phyloP scores from a whole-genome alignment of 1,284 basidiomycete genomes.

The Ustilago bromivora region DNA sequence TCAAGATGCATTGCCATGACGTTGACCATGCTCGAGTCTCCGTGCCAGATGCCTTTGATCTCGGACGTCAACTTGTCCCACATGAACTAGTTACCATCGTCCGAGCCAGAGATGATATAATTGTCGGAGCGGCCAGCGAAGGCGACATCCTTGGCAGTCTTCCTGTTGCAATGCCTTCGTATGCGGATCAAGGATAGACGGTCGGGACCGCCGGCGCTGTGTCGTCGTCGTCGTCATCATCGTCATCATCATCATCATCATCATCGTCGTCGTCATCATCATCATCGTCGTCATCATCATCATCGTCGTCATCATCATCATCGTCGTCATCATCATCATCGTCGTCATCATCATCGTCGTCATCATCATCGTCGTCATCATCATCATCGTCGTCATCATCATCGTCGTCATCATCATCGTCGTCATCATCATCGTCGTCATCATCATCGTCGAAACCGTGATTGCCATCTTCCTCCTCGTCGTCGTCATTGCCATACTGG shows the following conservation, averaged over 20 bases:
- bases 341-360: too few species aligned
- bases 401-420: slow-evolving; percentile 21
- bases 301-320: neutral
- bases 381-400: neutral
- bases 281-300: neutral
- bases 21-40: slow-evolving; percentile 75
- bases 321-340: slow-evolving; percentile 12
- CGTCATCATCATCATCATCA: too few species aligned
- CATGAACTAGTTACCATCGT: slow-evolving; percentile 81
- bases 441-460: slow-evolving; percentile 7
- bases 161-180: slow-evolving; percentile 82
- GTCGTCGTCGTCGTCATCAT: slow-evolving; percentile 25
- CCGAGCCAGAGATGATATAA: slow-evolving; percentile 85
- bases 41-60: slow-evolving; percentile 53
- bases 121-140: slow-evolving; percentile 83
- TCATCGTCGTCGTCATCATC: neutral
- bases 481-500: neutral
- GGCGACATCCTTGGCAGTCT: slow-evolving; percentile 92
- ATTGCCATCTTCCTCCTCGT: neutral
- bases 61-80: slow-evolving; percentile 69
- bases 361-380: neutral
- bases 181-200: slow-evolving; percentile 78
- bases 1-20: slow-evolving; percentile 84
- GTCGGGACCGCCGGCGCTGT: slow-evolving; percentile 70
- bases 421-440: too few species aligned